Base-by-base conservation (phyloP, 2,329 filamentous ascomycete species). In the Xylaria sp. region DNA sequence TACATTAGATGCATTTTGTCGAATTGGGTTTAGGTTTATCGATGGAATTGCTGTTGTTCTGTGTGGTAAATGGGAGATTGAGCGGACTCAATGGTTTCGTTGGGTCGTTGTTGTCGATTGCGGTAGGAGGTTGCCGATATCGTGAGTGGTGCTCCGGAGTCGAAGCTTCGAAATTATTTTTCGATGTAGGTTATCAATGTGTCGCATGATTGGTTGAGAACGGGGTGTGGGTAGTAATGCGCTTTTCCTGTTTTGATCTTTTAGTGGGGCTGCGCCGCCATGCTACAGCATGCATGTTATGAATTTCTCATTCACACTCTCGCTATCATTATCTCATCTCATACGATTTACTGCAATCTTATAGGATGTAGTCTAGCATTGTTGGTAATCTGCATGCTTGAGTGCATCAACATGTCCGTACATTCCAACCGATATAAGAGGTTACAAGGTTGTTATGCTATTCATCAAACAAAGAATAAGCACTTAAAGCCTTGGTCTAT, bases 1-100 rank as follows among this genome's bases (percentile, higher is more conserved):
- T 95, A 97, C 96, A 89, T 89, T 67, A 89, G 79, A 88, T 89
- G 87, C 87, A 89, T 88, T 17, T 67, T 74, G 58, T 17, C 60
- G 65, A 58, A 28, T 23, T n/a, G 11, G 9, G 20, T 54, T 46
- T 23, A 23, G 23, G 23, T 23, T 23, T 23, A 2, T 23, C 23
- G 23, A 23, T 23, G 23, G 23, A 23, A 23, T 23, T 23, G 23
- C 23, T 23, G 23, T 23, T 23, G 23, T 23, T 23, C 23, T 23
- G 23, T 23, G 23, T 23, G 23, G 23, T 23, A 1, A 23, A 23
- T 23, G 23, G 23, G 23, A 23, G 23, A 23, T 23, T 23, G 23
- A 23, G 23, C 23, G 23, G 31, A 7, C 26, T 49, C 6, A 20
- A 46, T 3, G 36, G 23, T n/a, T n/a, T 40, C 15, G 20, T 46